Evolutionary conservation across 108 stramenopile genomes (phyloP), one percentile per base, ranked within the genome.

Genomic region (Skeletonema potamos): DNA sequence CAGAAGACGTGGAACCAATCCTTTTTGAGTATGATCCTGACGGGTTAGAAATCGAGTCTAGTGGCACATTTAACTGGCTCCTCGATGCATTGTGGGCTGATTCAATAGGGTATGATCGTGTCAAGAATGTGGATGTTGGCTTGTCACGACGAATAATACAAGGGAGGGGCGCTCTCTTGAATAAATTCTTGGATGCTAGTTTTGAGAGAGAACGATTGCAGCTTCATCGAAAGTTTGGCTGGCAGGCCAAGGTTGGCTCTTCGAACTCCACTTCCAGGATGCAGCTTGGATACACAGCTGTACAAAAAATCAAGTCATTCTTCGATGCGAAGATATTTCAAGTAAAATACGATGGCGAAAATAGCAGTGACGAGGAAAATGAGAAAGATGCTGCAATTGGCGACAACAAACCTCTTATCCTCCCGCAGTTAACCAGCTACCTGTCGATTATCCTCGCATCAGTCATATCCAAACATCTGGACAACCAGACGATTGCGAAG

Each of bases 101-200:
- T 56, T 58, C 73, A 34, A 29, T 74, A 29, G 34, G 54, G 15
- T 69, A 66, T n/a, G 65, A 54, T 55, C 48, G 69, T 15, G 54
- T 60, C n/a, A 44, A 46, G 28, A 51, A 66, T 36, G 44, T 54
- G 26, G 62, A 58, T 29, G 22, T 27, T 62, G 60, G 63, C 27
- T 69, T 51, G 15, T 33, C 67, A 17, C 36, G 56, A 22, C 63
- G 68, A 18, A 62, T 74, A n/a, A 5, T 70, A 9, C 69, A 81
- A 66, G 69, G 80, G 43, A 36, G 80, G 37, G 73, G 69, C n/a
- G 69, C 73, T 1, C 22, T 81, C 18, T 61, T 81, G 18, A 81
- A 70, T 71, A 48, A 33, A 66, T 70, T 51, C 29, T 58, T 63
- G 28, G 66, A 74, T 64, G 55, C 80, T 54, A 59, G 56, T 24